Conservation (phyloP, 345 rosid genomes). For the Salix viminalis region DNA sequence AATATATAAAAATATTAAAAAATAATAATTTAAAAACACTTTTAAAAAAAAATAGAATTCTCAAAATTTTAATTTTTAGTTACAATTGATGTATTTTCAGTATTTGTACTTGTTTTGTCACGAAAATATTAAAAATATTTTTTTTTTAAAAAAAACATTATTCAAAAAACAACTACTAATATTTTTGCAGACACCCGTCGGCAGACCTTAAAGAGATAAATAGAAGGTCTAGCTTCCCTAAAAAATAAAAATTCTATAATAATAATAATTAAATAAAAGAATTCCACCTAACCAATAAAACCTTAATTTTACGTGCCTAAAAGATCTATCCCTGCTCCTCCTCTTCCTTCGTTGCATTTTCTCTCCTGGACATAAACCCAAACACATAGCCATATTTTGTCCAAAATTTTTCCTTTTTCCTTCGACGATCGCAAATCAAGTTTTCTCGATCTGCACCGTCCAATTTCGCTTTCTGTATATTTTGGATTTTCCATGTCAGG, state of each 20-base stretch:
- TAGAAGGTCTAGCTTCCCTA: conserved; percentile 12
- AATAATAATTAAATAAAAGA: neutral
- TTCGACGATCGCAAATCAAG: neutral
- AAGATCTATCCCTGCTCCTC: neutral
- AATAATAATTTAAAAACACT: too few relatives aligned
- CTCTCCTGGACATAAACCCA: neutral
- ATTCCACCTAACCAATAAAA: neutral
- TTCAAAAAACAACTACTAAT: too few relatives aligned
- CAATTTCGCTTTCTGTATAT: neutral
- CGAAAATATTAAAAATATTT: too few relatives aligned
- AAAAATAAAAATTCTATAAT: neutral
- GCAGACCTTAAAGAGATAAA: conserved; percentile 3
- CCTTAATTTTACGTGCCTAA: neutral
- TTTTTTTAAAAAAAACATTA: too few relatives aligned
- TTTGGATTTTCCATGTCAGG: conserved; percentile 5
- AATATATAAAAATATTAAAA: too few relatives aligned
- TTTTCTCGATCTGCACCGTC: neutral
- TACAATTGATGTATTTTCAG: too few relatives aligned
- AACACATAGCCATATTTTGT: neutral
- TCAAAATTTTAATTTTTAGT: too few relatives aligned
- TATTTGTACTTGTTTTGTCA: too few relatives aligned
- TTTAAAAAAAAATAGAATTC: too few relatives aligned
- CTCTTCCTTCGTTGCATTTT: neutral
- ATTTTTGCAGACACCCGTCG: neutral
- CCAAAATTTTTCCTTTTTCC: neutral